Conservation (phyloP, 768 basidiomycete species). For the Leccinum pellstonianum region DNA sequence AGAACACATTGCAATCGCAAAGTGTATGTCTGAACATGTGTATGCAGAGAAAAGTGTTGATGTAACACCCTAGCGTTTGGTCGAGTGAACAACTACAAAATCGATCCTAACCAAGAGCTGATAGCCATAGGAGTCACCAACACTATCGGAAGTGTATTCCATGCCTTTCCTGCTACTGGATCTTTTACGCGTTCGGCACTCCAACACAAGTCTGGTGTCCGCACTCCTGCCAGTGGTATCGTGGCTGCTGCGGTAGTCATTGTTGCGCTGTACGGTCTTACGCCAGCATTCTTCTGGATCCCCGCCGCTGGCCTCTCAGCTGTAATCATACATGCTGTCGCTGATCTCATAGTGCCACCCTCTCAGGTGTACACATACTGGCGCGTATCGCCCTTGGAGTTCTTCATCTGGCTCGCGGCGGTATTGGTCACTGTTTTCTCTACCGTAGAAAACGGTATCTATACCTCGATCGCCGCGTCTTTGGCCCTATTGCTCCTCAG, state of each 20-base stretch:
- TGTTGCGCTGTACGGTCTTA: background rate
- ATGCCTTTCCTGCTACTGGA: background rate
- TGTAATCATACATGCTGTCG: background rate
- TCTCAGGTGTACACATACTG: background rate
- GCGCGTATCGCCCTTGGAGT: background rate
- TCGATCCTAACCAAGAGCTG: background rate
- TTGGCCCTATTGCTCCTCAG: background rate
- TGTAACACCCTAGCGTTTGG: background rate
- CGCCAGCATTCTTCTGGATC: background rate
- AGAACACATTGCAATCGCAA: background rate
- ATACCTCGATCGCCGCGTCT: background rate
- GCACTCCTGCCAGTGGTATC: background rate
- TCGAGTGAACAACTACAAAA: background rate
- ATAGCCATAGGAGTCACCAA: background rate
- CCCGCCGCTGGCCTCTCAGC: background rate
- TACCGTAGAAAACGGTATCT: background rate
- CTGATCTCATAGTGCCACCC: background rate
- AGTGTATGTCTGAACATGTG: background rate
- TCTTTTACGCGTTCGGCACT: background rate
- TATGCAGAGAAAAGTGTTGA: background rate
- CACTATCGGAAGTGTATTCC: background rate
- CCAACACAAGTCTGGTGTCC: background rate
- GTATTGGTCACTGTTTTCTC: background rate
- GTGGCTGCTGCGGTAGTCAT: background rate
- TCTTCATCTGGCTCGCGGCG: background rate